phyloP scores from a whole-genome alignment of 306 rosid species.

The Prinsepia uniflora region DNA sequence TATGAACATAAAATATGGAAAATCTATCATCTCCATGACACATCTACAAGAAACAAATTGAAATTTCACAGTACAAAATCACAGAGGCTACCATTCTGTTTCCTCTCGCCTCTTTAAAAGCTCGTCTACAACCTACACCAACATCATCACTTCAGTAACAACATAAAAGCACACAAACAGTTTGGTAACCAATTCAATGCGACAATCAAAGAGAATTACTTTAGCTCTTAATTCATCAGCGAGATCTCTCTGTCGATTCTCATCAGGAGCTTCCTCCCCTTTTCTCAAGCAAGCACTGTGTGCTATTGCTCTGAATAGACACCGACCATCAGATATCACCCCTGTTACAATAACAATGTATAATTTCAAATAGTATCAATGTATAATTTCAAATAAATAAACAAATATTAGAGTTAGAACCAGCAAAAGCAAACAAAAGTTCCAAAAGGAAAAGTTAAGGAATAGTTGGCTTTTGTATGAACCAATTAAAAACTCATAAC shows the following conservation, averaged over 20 bases:
- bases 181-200: background rate
- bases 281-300: conserved; percentile 78
- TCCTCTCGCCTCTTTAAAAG: conserved; percentile 80
- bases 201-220: conserved; percentile 33
- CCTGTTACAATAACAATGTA: conserved; percentile 32
- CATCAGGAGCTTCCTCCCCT: conserved; percentile 90
- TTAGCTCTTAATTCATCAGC: conserved; percentile 91
- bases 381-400: background rate
- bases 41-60: background rate
- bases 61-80: background rate
- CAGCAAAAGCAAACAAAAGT: conserved; percentile 9
- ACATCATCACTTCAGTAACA: conserved; percentile 15
- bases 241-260: conserved; percentile 65
- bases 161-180: background rate
- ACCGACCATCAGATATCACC: conserved; percentile 85
- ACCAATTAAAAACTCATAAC: background rate
- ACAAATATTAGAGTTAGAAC: background rate
- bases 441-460: background rate
- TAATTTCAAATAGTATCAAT: background rate
- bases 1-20: background rate
- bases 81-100: conserved; percentile 66
- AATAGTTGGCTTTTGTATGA: background rate
- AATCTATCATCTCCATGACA: background rate
- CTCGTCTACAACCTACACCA: conserved; percentile 71
- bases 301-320: conserved; percentile 84